A percentile compares a stretch with the other conserved stretches of the same genome.
These are phyloP conservation scores for Capsella bursapastoris DNA, from an alignment of 345 rosid species.

Conservation along the genomic window DNA sequence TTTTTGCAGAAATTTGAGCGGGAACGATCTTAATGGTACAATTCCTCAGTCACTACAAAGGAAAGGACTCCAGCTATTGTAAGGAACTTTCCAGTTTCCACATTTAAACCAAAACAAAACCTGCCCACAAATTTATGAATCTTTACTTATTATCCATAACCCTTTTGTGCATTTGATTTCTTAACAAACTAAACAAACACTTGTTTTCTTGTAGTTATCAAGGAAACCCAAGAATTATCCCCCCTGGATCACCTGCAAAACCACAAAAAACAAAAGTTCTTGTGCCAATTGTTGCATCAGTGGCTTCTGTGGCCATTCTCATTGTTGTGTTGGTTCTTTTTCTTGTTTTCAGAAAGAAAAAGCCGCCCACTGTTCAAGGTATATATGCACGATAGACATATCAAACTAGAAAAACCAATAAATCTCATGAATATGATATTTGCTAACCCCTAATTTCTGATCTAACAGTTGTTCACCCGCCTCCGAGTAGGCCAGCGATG, in stretches of 20 bases:
- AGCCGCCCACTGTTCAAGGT: conserved; percentile 11
- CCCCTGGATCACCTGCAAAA: no score
- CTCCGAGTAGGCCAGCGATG: not conserved
- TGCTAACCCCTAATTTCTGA: not conserved
- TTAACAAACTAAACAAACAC: no score
- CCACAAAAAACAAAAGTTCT: no score
- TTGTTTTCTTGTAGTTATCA: not conserved
- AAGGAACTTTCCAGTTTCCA: not conserved
- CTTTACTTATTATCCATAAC: not conserved
- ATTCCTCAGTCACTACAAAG: conserved; percentile 47
- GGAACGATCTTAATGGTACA: conserved; percentile 51
- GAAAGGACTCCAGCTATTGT: conserved; percentile 29
- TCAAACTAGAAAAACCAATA: not conserved
- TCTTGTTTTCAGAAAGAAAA: not conserved
- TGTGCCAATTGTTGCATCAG: no score
- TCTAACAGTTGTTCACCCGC: conserved; percentile 25
- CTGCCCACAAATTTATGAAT: no score
- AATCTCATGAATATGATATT: not conserved
- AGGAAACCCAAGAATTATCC: no score
- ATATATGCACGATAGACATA: not conserved
- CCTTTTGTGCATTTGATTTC: not conserved
- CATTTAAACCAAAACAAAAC: not conserved
- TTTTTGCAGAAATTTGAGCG: conserved; percentile 49
- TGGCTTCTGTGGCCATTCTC: not conserved
- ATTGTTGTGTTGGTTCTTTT: not conserved